These are phyloP conservation scores for Dissophora ornata DNA, from an alignment of 192 early-diverging fungal species.

Conservation along the genomic window DNA sequence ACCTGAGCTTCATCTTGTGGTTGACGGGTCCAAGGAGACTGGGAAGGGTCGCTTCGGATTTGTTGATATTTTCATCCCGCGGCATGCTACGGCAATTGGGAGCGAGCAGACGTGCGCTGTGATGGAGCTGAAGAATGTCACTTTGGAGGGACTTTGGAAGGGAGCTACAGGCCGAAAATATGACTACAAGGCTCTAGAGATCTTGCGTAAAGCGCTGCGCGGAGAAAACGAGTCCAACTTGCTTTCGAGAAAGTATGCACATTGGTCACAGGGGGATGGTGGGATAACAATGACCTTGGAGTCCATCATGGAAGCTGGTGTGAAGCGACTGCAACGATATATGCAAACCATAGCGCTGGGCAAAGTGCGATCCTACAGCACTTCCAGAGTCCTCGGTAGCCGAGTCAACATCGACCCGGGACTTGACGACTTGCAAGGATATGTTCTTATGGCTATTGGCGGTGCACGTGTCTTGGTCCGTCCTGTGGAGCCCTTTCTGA, in stretches of 20 bases:
- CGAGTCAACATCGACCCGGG: slow-evolving; percentile 34
- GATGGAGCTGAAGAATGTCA: too few relatives aligned
- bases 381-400: slow-evolving; percentile 46
- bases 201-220: too few relatives aligned
- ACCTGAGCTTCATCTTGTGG: too few relatives aligned
- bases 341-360: slow-evolving; percentile 36
- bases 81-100: too few relatives aligned
- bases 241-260: slow-evolving; percentile 44
- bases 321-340: slow-evolving; percentile 34
- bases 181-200: too few relatives aligned
- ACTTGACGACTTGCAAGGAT: slow-evolving; percentile 47
- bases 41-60: too few relatives aligned
- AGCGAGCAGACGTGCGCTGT: too few relatives aligned
- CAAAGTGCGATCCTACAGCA: slow-evolving; percentile 31
- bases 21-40: too few relatives aligned
- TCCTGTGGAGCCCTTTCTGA: slow-evolving; percentile 22
- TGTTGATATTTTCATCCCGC: too few relatives aligned
- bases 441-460: slow-evolving; percentile 46
- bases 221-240: slow-evolving; percentile 26
- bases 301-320: slow-evolving; percentile 32
- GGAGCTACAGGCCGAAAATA: too few relatives aligned
- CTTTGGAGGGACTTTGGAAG: too few relatives aligned
- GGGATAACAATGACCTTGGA: slow-evolving; percentile 25
- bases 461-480: slow-evolving; percentile 28
- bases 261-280: slow-evolving; percentile 42